These are phyloP conservation scores for Mollisia scopiformis DNA, from an alignment of 2,329 filamentous ascomycete genomes.

Conservation along the genomic window DNA sequence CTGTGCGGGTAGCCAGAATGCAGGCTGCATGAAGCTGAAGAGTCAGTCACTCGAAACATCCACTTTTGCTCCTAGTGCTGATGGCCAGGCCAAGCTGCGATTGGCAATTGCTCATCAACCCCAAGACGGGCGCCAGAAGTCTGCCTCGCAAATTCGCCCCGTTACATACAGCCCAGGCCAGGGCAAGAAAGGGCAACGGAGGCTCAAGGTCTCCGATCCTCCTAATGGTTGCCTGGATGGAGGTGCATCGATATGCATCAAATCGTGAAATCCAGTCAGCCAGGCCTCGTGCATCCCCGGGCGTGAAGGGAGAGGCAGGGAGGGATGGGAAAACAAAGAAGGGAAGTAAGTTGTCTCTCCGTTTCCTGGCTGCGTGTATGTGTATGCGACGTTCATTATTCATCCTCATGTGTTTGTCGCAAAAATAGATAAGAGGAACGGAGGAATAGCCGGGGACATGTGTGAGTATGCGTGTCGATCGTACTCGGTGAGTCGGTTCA, in stretches of 20 bases:
- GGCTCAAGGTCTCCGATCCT: background rate
- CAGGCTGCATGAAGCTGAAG: conserved; percentile 1
- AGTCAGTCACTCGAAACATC: background rate
- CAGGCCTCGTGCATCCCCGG: background rate
- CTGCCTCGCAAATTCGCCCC: background rate
- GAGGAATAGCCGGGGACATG: background rate
- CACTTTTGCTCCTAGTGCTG: background rate
- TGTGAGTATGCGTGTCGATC: background rate
- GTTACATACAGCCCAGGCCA: too few species aligned
- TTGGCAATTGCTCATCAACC: background rate
- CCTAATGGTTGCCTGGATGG: background rate
- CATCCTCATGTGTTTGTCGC: background rate
- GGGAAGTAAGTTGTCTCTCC: too few species aligned
- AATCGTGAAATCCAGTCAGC: too few species aligned
- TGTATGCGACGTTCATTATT: background rate
- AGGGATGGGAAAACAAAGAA: too few species aligned
- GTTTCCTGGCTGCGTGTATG: background rate
- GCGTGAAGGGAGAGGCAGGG: background rate
- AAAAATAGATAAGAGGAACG: background rate
- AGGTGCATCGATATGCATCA: too few species aligned
- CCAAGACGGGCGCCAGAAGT: too few species aligned
- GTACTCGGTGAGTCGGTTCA: background rate
- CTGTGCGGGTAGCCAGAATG: background rate
- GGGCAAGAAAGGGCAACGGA: background rate
- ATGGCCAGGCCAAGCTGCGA: background rate